These are phyloP conservation scores for Umbellularia californica DNA, from an alignment of 164 flowering plant genomes.

Conservation along the genomic window DNA sequence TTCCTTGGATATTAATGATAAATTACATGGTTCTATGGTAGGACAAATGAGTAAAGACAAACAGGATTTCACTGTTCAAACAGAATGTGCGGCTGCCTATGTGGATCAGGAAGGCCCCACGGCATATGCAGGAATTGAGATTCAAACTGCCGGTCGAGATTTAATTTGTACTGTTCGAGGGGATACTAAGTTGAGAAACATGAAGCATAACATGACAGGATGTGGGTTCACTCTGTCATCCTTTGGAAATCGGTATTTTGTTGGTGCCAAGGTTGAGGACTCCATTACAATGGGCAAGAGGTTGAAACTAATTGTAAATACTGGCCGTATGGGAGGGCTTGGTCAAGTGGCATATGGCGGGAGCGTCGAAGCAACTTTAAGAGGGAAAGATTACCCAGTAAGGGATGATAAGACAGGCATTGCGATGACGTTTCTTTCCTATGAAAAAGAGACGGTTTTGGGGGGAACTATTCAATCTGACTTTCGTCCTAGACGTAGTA, in stretches of 20 bases:
- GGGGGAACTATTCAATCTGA: constrained; percentile 62
- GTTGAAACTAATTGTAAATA: constrained; percentile 54
- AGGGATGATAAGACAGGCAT: constrained; percentile 57
- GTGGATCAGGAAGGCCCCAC: constrained; percentile 38
- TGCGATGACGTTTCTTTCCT: constrained; percentile 56
- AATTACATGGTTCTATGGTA: constrained; percentile 43
- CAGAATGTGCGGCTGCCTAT: constrained; percentile 57
- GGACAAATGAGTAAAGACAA: constrained; percentile 94
- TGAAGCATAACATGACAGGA: constrained; percentile 52
- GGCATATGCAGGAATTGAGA: constrained; percentile 50
- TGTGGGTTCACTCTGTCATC: constrained; percentile 75
- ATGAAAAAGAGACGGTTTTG: constrained; percentile 61
- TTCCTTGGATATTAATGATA: constrained; percentile 33
- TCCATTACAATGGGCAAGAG: constrained; percentile 58
- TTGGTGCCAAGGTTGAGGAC: constrained; percentile 80
- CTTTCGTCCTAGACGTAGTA: constrained; percentile 48
- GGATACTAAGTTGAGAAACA: constrained; percentile 48
- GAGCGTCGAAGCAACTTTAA: constrained; percentile 56
- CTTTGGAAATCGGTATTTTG: constrained; percentile 47
- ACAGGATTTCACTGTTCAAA: constrained; percentile 64
- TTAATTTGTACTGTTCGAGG: constrained; percentile 57
- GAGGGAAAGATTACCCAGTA: constrained; percentile 82
- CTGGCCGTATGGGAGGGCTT: constrained; percentile 53
- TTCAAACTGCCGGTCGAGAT: constrained; percentile 67
- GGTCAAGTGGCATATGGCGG: constrained; percentile 82